phyloP scores from a whole-genome alignment of 2,329 filamentous ascomycete genomes.

The Simplicillium sp. region DNA sequence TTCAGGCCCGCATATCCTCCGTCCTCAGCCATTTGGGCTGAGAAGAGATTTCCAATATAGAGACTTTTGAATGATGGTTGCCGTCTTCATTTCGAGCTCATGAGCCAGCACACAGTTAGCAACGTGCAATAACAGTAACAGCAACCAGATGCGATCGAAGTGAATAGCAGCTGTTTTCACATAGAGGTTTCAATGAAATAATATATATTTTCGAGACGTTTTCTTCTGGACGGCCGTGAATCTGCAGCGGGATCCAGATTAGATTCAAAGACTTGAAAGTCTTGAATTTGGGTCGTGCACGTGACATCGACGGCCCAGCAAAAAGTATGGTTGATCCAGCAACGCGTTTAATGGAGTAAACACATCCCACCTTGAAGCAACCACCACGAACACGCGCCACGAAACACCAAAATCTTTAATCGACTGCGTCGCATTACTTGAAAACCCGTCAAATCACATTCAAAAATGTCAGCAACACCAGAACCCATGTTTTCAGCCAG shows the following conservation, averaged over 20 bases:
- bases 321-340: slow-evolving; percentile 15
- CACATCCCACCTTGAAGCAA: slow-evolving; percentile 1
- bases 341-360: slow-evolving; percentile 15
- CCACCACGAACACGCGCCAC: background rate
- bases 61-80: slow-evolving; percentile 13
- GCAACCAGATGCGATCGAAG: background rate
- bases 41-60: slow-evolving; percentile 19
- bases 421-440: background rate
- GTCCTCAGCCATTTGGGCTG: slow-evolving; percentile 26
- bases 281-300: slow-evolving; percentile 4
- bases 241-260: too few relatives aligned
- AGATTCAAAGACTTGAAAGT: slow-evolving; percentile 6
- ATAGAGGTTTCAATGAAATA: too few relatives aligned
- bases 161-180: background rate
- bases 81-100: slow-evolving; percentile 22
- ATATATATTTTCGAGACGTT: too few relatives aligned
- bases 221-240: too few relatives aligned
- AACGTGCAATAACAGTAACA: slow-evolving; percentile 1
- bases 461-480: slow-evolving; percentile 49
- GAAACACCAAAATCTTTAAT: background rate
- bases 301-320: background rate
- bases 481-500: slow-evolving; percentile 59
- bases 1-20: slow-evolving; percentile 19
- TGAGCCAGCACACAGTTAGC: background rate
- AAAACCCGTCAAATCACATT: background rate